Evolutionary conservation across 139 green algal species (phyloP), one percentile per base, ranked within the genome.

Genomic region (Penium margaritaceum): DNA sequence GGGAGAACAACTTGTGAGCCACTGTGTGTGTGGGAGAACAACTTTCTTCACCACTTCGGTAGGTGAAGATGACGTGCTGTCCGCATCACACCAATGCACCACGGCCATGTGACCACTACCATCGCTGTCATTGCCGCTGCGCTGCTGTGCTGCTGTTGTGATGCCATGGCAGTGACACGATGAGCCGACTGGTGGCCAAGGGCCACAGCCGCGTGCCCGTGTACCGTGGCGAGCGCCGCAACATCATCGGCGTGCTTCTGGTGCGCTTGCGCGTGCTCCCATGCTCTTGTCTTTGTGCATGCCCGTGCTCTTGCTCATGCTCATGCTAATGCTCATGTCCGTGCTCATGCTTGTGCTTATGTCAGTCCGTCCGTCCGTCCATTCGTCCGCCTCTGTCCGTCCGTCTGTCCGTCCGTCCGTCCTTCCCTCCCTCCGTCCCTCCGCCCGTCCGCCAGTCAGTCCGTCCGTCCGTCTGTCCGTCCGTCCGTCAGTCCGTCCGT

Each of bases 191-290:
- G 27, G 32, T 84, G 55, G 21, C 46, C 37, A 67, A 27, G n/a
- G 75, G 75, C 21, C 75, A 81, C 74, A 81, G 75, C 38, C 58
- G 75, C 14, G 58, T 81, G 5, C 75, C 75, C 19, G 75, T 81
- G 19, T 84, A 84, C 63, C 36, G n/a, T 3, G 67, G 39, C 30
- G 34, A 33, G 1, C 57, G 30, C 1, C 55, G 34, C 30, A 80
- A 78, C 67, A 80, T 80, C 6, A 46, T 80, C 19, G 73, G 73
- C 39, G 15, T 80, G 33, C 64, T 80, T n/a, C 33, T 80, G 3
- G 73, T 80, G 19, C 57, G 67, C 47, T 24, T 58, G 15, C 47
- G 12, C n/a, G 9, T 58, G 51, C 12, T 7, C 41, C 7, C 12
- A 12, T 7, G 12, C 12, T 7, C 9, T 21, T 57, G 46, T 19